Evolutionary conservation across 176 grass and related monocot species (phyloP).

Genomic region (Triticum dicoccoides): DNA sequence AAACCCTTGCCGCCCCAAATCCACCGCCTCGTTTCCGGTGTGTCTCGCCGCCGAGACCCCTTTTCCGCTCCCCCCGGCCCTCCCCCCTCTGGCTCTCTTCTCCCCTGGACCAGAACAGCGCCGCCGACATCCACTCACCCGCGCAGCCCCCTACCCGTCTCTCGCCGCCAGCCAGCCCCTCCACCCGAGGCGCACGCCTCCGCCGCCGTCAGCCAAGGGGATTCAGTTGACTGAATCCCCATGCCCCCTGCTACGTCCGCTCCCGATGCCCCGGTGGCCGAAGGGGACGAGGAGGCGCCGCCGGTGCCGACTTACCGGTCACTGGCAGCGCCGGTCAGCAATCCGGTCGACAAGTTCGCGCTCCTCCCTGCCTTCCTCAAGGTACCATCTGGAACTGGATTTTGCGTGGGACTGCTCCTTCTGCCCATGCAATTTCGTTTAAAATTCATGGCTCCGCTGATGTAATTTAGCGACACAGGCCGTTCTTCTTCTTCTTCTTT

Average conservation of each 20-base stretch:
- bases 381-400: constrained; percentile 27
- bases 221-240: neutral
- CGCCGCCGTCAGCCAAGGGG: neutral
- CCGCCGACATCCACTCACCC: neutral
- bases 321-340: constrained; percentile 56
- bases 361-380: constrained; percentile 83
- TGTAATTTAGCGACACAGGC: neutral
- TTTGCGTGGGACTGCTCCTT: neutral
- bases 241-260: neutral
- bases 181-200: neutral
- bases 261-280: constrained; percentile 10
- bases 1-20: neutral
- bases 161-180: neutral
- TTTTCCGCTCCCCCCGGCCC: neutral
- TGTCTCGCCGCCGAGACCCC: neutral
- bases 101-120: neutral
- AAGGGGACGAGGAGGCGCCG: neutral
- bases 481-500: neutral
- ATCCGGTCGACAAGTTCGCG: constrained; percentile 71
- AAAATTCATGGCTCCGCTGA: neutral
- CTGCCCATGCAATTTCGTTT: neutral
- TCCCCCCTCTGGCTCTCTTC: neutral
- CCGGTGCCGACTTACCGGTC: constrained; percentile 26
- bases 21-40: neutral
- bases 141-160: neutral